Evolutionary conservation across 805 yeast genomes (phyloP).

Genomic region (Candida methanosorbosa): DNA sequence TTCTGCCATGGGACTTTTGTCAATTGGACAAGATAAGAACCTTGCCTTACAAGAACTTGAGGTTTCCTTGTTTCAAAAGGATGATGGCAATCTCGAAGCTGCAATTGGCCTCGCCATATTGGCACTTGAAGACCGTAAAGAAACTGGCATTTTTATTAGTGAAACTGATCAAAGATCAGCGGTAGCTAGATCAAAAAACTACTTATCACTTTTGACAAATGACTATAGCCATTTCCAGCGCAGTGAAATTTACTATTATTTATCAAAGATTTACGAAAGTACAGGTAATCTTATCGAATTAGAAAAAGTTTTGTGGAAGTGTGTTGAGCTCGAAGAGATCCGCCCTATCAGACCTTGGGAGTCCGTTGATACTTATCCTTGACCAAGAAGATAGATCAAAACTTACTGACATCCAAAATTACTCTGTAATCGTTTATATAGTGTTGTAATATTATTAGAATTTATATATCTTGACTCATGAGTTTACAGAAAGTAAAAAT

Average conservation of each 20-base stretch:
- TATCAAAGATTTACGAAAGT: slow-evolving; percentile 56
- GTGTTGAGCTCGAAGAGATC: slow-evolving; percentile 54
- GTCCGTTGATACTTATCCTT: too few species aligned
- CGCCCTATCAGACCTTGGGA: slow-evolving; percentile 39
- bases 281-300: slow-evolving; percentile 40
- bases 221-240: slow-evolving; percentile 33
- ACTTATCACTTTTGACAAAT: slow-evolving; percentile 29
- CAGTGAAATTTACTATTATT: slow-evolving; percentile 61
- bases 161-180: slow-evolving; percentile 53
- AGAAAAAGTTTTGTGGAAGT: slow-evolving; percentile 47
- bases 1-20: slow-evolving; percentile 39
- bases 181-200: slow-evolving; percentile 42
- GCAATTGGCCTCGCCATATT: slow-evolving; percentile 47
- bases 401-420: too few species aligned
- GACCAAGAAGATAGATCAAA: too few species aligned
- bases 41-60: slow-evolving; percentile 59
- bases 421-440: too few species aligned
- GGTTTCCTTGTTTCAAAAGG: slow-evolving; percentile 40
- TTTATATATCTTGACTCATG: neutral
- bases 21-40: slow-evolving; percentile 21
- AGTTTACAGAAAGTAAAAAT: neutral
- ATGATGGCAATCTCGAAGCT: slow-evolving; percentile 40
- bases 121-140: slow-evolving; percentile 27
- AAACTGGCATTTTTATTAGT: slow-evolving; percentile 35
- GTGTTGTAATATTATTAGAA: too few species aligned